A percentile compares a stretch with the other conserved stretches of the same genome.
These are phyloP conservation scores for Cinnamomum micranthum DNA, from an alignment of 164 flowering plant species.

Conservation along the genomic window DNA sequence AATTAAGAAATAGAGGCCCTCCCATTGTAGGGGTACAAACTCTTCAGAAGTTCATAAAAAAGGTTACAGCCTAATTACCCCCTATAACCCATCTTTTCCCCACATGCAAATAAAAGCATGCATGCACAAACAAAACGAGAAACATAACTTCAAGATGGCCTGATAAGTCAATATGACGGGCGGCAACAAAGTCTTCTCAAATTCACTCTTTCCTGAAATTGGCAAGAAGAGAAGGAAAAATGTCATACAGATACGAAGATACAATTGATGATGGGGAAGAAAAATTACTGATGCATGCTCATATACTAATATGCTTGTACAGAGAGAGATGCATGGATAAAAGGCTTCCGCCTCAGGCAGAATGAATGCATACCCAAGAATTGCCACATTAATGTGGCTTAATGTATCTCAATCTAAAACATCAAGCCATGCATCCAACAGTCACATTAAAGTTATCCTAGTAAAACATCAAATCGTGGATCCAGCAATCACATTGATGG, in stretches of 20 bases:
- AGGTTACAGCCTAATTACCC: too few relatives aligned
- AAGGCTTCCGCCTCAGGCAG: background rate
- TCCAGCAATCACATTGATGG: background rate
- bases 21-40: too few relatives aligned
- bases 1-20: too few relatives aligned
- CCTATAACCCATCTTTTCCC: too few relatives aligned
- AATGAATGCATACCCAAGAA: background rate
- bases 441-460: background rate
- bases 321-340: background rate
- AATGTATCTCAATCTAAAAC: background rate
- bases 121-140: too few relatives aligned
- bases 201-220: conserved; percentile 10
- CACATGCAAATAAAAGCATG: too few relatives aligned
- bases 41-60: too few relatives aligned
- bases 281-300: background rate
- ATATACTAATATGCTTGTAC: too few relatives aligned
- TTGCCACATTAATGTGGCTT: background rate
- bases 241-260: background rate
- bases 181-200: conserved; percentile 15
- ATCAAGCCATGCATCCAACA: background rate
- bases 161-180: background rate
- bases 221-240: background rate
- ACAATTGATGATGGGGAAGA: background rate
- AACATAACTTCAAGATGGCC: too few relatives aligned
- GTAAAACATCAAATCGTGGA: background rate